Evolutionary conservation across 495 filamentous ascomycete genomes (phyloP), one percentile per base, ranked within the genome.

Genomic region (Aspergillus panamensis): DNA sequence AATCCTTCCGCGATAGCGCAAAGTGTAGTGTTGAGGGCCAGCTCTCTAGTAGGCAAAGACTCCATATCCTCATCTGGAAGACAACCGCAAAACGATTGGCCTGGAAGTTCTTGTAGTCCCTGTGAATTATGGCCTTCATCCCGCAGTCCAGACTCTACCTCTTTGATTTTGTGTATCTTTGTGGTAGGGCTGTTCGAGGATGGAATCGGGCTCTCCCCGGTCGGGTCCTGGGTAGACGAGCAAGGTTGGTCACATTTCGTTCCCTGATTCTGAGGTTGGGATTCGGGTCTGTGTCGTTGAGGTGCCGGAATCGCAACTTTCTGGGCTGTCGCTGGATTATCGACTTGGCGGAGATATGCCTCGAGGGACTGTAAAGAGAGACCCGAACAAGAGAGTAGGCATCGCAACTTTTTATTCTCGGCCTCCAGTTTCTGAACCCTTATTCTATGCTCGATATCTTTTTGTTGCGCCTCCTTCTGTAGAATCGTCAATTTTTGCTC

Each of bases 401-500:
- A 43, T 51, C 51, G 68, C 39, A 78, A 54, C 29, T 66, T 66
- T 4, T 59, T 59, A 53, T 78, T 78, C 59, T 78, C 75, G 0
- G 69, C 67, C 51, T 76, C 66, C 0, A 77, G 48, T 52, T 62
- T 75, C 60, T 78, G 75, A 8, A 69, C 55, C 1, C 59, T 58
- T 6, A 78, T 51, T 33, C 73, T 62, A 45, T 77, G 64, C 39
- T 73, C 65, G 8, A 78, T 66, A 48, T 78, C 74, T 44, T 65
- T 69, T 16, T 63, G 66, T 13, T 69, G 67, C 6, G 63, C 60
- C 49, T 73, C 54, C 49, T 71, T 62, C 64, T 92, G 84, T 61
- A 76, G 86, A 8, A 71, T 58, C n/a, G 80, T 78, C 45, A 90
- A 66, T 55, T 82, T 84, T 42, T 78, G 66, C 66, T 94, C 90